Percentiles rank a stretch among this genome's conserved stretches.
Conservation (phyloP, 345 rosid genomes). For the Isatis tinctoria region DNA sequence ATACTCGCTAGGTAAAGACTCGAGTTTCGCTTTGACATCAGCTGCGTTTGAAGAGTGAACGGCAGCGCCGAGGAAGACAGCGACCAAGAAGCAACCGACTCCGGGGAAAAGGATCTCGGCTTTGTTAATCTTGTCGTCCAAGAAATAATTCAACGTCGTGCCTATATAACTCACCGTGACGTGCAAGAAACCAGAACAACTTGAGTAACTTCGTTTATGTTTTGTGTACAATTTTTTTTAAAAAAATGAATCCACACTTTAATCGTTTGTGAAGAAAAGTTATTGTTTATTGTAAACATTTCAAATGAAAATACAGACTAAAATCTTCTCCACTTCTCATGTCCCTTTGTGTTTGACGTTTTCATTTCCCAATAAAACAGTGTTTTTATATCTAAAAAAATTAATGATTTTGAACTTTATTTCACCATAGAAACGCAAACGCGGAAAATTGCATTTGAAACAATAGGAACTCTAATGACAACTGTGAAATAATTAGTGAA, state of each 20-base stretch:
- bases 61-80: slow-evolving; percentile 71
- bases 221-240: no score
- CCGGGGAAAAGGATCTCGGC: slow-evolving; percentile 76
- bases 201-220: no score
- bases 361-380: no score
- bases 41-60: slow-evolving; percentile 75
- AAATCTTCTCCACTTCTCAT: no score
- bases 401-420: no score
- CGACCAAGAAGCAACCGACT: slow-evolving; percentile 76
- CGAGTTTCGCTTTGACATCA: slow-evolving; percentile 63
- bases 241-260: no score
- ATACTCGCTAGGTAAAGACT: slow-evolving; percentile 25
- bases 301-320: no score
- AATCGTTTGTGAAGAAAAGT: no score
- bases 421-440: not conserved
- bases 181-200: slow-evolving; percentile 5
- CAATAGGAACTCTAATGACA: slow-evolving; percentile 35
- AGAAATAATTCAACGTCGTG: slow-evolving; percentile 77
- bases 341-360: no score
- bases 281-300: no score
- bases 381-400: no score
- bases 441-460: not conserved
- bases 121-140: slow-evolving; percentile 67
- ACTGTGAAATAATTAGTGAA: slow-evolving; percentile 41
- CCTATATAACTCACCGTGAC: slow-evolving; percentile 34